Evolutionary conservation across 768 basidiomycete genomes (phyloP), one percentile per base, ranked within the genome.

Genomic region (Trametes cingulata): DNA sequence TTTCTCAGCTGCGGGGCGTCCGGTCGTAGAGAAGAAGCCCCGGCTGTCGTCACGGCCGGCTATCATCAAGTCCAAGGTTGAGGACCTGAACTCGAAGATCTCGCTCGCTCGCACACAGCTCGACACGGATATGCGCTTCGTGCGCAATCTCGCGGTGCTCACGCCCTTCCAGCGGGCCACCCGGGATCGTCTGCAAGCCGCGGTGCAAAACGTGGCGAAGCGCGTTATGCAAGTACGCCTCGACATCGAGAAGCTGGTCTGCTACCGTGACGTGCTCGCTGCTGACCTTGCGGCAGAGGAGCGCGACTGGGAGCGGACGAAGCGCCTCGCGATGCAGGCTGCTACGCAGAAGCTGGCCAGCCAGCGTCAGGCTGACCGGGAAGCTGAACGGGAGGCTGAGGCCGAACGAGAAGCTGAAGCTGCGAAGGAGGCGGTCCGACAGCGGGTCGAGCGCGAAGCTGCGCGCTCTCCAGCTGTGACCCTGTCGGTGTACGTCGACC

Each of bases 161-260:
- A 89, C 92, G 15, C 95, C 97, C 3, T 95, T 98, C 72, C 91
- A 88, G 68, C 85, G 84, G 48, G 78, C 86, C 9, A 95, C 95
- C 3, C 85, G 95, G 47, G 90, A 93, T 62, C 83, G 87, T 45
- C 80, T 99, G 25, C 75, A 82, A 22, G 66, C 74, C 22, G 79
- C 85, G 2, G 76, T 95, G 17, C 85, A 86, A 65, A 76, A 74
- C 17, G 76, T 88, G 13, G 84, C 88, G 8, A 86, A 82, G 68
- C 81, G 83, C 40, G 75, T 98, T 49, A 83, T 82, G 66, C 78
- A 80, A 62, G 75, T 85, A 48, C 85, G 93, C 47, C 75, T 96
- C 52, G 85, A 91, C n/a, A 75, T 91, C 48, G 84, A 84, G 64
- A 88, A 84, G 68, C 75, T 90, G 33, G 72, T 76, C n/a, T 90